Evolutionary conservation across 371 early-diverging fungal species (phyloP).

Genomic region (Circinella minor): DNA sequence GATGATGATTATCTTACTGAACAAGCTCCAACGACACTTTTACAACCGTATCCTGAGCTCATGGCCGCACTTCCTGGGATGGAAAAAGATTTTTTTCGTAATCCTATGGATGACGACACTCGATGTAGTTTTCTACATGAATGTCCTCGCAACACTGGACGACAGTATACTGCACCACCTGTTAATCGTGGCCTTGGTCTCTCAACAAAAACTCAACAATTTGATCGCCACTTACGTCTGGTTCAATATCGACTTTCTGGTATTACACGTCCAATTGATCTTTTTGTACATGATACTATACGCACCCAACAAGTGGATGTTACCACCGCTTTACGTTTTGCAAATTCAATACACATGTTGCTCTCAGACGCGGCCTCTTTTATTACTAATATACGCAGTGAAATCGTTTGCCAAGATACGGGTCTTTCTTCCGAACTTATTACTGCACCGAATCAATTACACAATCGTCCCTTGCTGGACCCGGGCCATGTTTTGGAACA

Average conservation of each 20-base stretch:
- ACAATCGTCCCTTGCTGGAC: neutral
- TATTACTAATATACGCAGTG: neutral
- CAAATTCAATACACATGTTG: neutral
- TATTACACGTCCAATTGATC: slow-evolving; percentile 11
- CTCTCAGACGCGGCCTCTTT: neutral
- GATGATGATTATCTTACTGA: neutral
- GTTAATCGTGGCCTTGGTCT: neutral
- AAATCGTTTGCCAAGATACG: neutral
- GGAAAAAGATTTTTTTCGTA: slow-evolving; percentile 7
- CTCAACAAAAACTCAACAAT: neutral
- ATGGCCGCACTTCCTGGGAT: slow-evolving; percentile 4
- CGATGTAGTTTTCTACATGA: slow-evolving; percentile 9
- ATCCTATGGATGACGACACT: neutral
- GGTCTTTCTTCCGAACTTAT: neutral
- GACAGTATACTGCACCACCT: neutral
- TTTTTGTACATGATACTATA: neutral
- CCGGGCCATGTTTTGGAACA: neutral
- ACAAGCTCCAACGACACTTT: neutral
- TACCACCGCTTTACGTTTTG: neutral
- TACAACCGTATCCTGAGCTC: slow-evolving; percentile 4
- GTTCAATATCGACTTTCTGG: slow-evolving; percentile 18
- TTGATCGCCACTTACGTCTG: slow-evolving; percentile 5
- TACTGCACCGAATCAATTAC: neutral
- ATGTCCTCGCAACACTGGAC: neutral
- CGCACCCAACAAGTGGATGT: neutral